These are phyloP conservation scores for Volvox carteri DNA, from an alignment of 163 green algal species.

Conservation along the genomic window DNA sequence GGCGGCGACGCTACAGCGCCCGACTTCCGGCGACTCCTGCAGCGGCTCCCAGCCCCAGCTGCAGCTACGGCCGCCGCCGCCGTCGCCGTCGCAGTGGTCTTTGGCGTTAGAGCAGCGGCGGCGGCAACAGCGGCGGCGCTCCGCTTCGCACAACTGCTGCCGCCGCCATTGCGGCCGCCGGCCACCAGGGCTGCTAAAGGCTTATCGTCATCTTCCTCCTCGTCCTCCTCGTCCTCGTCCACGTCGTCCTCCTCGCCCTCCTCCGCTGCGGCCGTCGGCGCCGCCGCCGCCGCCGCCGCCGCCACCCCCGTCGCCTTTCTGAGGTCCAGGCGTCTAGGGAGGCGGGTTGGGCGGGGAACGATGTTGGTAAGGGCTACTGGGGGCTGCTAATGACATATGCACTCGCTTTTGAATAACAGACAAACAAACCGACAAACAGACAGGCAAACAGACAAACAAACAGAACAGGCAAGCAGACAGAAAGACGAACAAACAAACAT, in stretches of 20 bases:
- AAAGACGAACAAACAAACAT: too few relatives aligned
- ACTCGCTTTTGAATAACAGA: too few relatives aligned
- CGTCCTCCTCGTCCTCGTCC: background rate
- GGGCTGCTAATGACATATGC: too few relatives aligned
- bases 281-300: background rate
- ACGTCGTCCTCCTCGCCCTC: background rate
- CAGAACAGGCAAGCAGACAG: too few relatives aligned
- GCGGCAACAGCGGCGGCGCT: background rate
- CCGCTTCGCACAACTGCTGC: background rate
- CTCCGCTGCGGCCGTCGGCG: background rate
- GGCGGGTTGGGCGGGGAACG: too few relatives aligned
- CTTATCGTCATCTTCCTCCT: conserved; percentile 7
- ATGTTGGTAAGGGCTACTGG: too few relatives aligned
- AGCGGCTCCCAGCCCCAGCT: background rate
- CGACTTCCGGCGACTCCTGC: background rate
- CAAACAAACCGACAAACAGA: too few relatives aligned
- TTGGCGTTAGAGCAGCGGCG: background rate
- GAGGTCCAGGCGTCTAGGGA: too few relatives aligned
- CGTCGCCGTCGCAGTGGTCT: background rate
- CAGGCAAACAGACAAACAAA: too few relatives aligned
- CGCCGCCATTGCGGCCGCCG: background rate
- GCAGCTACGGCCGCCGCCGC: background rate
- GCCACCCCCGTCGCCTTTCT: background rate
- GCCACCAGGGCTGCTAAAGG: background rate
- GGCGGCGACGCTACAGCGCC: background rate